Percentiles rank a stretch among this genome's conserved stretches.
Conservation (phyloP, 495 filamentous ascomycete species). For the Xylaria longipes region DNA sequence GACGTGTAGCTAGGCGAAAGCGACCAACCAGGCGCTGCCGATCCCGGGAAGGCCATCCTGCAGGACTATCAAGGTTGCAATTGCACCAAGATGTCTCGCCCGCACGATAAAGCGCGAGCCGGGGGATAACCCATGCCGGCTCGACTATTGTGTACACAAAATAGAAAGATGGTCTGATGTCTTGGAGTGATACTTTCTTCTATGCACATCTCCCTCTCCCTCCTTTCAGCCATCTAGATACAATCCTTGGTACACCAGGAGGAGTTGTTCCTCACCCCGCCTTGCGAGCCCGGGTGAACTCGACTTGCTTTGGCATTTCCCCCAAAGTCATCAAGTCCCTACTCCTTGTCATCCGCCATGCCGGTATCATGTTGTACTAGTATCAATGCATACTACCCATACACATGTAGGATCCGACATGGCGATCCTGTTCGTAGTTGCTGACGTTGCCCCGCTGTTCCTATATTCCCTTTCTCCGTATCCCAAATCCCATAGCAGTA, state of each 20-base stretch:
- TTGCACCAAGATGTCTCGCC: neutral
- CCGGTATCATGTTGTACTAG: neutral
- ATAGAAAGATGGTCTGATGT: conserved; percentile 3
- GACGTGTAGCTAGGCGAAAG: conserved; percentile 8
- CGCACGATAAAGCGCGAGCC: neutral
- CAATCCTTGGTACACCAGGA: neutral
- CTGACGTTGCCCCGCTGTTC: neutral
- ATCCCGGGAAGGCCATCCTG: neutral
- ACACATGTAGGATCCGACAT: neutral
- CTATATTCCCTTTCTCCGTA: neutral
- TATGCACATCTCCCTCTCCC: neutral
- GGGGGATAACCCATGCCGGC: neutral
- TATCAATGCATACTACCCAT: neutral
- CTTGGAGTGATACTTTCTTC: conserved; percentile 5
- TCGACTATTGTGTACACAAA: neutral
- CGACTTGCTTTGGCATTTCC: neutral
- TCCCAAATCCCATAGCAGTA: neutral
- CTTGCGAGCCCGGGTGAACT: neutral
- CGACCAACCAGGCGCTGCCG: neutral
- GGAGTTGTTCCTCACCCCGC: neutral
- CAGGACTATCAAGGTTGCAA: conserved; percentile 10
- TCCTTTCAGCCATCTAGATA: conserved; percentile 3
- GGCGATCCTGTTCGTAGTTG: neutral
- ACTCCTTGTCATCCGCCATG: too few relatives aligned
- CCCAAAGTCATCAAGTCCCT: neutral